Evolutionary conservation across 2,329 filamentous ascomycete species (phyloP), one percentile per base, ranked within the genome.

Genomic region (Fusarium oligoseptatum): DNA sequence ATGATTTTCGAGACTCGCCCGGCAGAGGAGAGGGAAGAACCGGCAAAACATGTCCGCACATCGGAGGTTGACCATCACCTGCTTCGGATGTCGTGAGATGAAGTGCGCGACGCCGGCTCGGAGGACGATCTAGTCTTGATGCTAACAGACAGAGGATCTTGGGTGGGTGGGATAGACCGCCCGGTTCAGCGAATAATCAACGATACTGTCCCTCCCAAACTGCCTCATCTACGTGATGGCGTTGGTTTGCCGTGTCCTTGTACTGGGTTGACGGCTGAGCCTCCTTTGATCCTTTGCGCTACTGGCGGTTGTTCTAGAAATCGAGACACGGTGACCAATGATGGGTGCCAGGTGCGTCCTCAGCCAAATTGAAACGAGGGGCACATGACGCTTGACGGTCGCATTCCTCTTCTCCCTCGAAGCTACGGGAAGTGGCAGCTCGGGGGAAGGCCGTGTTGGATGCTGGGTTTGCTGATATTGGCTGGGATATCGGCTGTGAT

Each of bases 241-340:
- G 48, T 39, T 66, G 65, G 64, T 69, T 76, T 71, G 45, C 64
- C 22, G 64, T 72, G 50, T 27, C 4, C 15, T 43, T 15, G 39
- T 64, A 37, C 64, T 73, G 64, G 68, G 69, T 74, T 64, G 60
- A 65, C 71, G 70, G 76, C 69, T 66, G 73, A 65, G 73, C 70
- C 73, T 79, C 73, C 61, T 78, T 68, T 64, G 61, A 70, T 64
- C 50, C 52, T 71, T 64, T 76, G 80, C 80, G 80, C 79, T 79
- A 81, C 79, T 72, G 78, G 80, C 80, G 80, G 80, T 77, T 82
- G 75, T 81, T 74, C 79, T 78, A 81, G 78, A 81, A 81, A 80
- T 80, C 74, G 58, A 71, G 63, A 61, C 52, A 60, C 67, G 32
- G 60, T 48, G 64, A 50, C 79, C 79, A 80, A 80, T 79, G 68